Base-by-base conservation (phyloP, 2,329 filamentous ascomycete species). In the Shiraia bambusicola region DNA sequence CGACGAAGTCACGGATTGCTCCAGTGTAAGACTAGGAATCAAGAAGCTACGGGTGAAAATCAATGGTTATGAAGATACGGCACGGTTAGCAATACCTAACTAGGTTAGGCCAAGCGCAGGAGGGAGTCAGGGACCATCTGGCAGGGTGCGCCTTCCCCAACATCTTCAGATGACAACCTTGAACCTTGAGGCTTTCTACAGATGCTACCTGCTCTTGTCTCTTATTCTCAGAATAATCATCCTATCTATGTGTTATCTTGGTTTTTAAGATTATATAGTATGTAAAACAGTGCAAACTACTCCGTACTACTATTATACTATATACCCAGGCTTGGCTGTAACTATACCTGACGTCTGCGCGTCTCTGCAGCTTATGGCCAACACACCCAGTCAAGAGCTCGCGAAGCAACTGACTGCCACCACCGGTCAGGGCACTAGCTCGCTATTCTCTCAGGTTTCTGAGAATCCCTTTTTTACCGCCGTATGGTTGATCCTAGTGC, bases 391-490 rank as follows among this genome's bases (percentile, higher is more conserved):
- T 43, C 58, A 60, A 40, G 55, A 65, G 60, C 60, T 70, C 40
- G 53, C 72, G 40, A 69, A 67, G 50, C 65, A 71, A 30, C 40
- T 56, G 34, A 26, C 58, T 60, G 35, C 53, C 38, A 61, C 63
- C 33, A 43, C 53, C 30, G 54, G 58, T 27, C 56, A 56, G 40
- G 69, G 57, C 34, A 56, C 70, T 43, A 66, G 61, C 35, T 70
- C 71, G 5, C 47, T 75, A 14, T 68, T 73, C 36, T 61, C 66
- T 14, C 73, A 77, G 31, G 62, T 78, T 31, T 68, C 71, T 17
- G 67, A 64, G 22, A 79, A 79, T 52, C 76, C 76, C 8, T 76
- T 78, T 62, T 79, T 79, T 58, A 77, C 75, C 37, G 76, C 76
- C 37, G 76, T 75, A 71, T 31, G 66, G 44, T 48, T 25, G 38